These are phyloP conservation scores for Tolypocladium ovalisporum DNA, from an alignment of 2,329 filamentous ascomycete genomes.

Conservation along the genomic window DNA sequence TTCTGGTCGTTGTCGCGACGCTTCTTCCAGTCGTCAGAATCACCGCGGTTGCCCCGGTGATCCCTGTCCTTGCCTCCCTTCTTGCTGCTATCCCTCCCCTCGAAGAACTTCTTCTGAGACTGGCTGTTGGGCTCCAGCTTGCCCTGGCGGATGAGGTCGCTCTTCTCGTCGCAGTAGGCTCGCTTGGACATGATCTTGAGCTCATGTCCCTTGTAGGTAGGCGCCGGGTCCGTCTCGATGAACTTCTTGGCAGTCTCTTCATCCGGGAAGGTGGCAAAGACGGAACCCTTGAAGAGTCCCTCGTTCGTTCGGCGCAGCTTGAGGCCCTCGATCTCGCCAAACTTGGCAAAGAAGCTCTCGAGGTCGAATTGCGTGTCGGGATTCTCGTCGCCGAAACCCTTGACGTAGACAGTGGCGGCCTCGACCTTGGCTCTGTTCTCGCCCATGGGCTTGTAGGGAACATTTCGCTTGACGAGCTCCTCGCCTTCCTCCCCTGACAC, in stretches of 20 bases:
- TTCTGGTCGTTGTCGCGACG: slow-evolving; percentile 51
- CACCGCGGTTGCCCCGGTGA: slow-evolving; percentile 25
- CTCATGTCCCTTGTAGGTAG: slow-evolving; percentile 72
- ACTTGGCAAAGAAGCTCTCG: slow-evolving; percentile 79
- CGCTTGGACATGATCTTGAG: slow-evolving; percentile 80
- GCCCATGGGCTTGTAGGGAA: slow-evolving; percentile 48
- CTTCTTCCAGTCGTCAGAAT: slow-evolving; percentile 52
- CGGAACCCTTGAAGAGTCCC: slow-evolving; percentile 84
- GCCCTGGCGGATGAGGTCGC: slow-evolving; percentile 58
- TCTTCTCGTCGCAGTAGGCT: slow-evolving; percentile 74
- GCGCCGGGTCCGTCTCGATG: slow-evolving; percentile 66
- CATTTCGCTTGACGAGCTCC: slow-evolving; percentile 68
- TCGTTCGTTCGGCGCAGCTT: slow-evolving; percentile 70
- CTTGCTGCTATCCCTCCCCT: slow-evolving; percentile 28
- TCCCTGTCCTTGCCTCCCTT: slow-evolving; percentile 21
- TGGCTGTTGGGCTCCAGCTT: slow-evolving; percentile 48
- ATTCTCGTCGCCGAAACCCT: slow-evolving; percentile 85
- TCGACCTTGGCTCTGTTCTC: slow-evolving; percentile 56
- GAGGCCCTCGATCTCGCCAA: slow-evolving; percentile 68
- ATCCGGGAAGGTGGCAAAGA: slow-evolving; percentile 84
- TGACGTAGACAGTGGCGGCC: slow-evolving; percentile 74
- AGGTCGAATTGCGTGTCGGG: slow-evolving; percentile 84
- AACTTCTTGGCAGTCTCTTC: slow-evolving; percentile 75
- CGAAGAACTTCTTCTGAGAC: slow-evolving; percentile 34
- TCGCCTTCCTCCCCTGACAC: slow-evolving; percentile 63